Evolutionary conservation across 106 monocot species (phyloP).

Genomic region (Posidonia australis): DNA sequence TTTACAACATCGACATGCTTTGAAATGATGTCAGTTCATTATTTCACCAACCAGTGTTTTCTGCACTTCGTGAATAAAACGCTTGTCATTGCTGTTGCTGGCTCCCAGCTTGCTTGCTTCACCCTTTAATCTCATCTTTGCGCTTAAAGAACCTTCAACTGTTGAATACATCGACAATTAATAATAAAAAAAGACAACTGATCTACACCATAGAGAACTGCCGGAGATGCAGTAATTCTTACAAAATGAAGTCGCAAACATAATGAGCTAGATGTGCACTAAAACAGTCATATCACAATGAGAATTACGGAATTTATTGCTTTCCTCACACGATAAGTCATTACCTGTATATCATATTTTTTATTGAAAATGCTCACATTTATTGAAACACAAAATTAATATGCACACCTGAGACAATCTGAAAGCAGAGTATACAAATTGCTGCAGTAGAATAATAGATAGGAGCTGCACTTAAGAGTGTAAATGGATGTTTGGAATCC

Average conservation of each 20-base stretch:
- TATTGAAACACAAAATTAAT: neutral
- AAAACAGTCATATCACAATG: no score
- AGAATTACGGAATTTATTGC: neutral
- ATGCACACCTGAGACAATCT: no score
- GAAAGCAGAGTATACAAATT: no score
- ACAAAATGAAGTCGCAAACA: neutral
- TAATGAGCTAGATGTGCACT: no score
- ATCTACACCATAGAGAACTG: neutral
- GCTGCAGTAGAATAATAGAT: no score
- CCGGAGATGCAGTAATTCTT: neutral
- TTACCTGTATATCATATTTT: neutral
- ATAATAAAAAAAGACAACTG: neutral
- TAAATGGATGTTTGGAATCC: no score
- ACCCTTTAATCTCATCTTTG: slow-evolving; percentile 1
- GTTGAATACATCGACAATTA: neutral
- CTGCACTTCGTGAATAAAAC: neutral
- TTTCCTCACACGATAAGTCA: neutral
- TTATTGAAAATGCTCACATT: neutral
- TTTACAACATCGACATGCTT: no score
- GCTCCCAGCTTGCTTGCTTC: slow-evolving; percentile 1
- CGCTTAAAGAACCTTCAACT: slow-evolving; percentile 8
- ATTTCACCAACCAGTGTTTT: neutral
- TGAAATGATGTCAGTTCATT: neutral
- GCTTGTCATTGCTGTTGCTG: neutral
- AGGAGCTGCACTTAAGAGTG: no score